These are phyloP conservation scores for Penicillium sp. DNA, from an alignment of 2,329 filamentous ascomycete species.

Conservation along the genomic window DNA sequence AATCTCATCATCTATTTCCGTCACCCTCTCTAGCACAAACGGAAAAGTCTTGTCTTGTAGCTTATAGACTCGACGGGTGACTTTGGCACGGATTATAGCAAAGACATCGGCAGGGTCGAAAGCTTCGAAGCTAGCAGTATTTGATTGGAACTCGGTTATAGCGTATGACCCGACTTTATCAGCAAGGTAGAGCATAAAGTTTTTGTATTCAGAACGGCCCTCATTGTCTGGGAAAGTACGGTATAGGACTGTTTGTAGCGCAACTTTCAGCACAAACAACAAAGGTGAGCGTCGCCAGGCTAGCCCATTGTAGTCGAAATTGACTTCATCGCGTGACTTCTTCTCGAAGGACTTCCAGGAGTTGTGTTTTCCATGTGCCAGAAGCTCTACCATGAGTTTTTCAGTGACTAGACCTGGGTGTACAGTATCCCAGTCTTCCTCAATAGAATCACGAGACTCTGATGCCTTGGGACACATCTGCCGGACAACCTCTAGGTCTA, in stretches of 20 bases:
- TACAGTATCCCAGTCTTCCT: conserved; percentile 7
- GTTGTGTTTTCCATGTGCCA: conserved; percentile 42
- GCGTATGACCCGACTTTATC: conserved; percentile 15
- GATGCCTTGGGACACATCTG: conserved; percentile 3
- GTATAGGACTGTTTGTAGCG: conserved; percentile 48
- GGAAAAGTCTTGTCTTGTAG: conserved; percentile 30
- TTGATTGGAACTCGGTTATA: background rate
- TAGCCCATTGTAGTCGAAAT: conserved; percentile 40
- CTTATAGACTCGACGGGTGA: conserved; percentile 51
- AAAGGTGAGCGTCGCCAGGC: conserved; percentile 59
- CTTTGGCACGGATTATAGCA: conserved; percentile 50
- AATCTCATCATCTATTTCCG: background rate
- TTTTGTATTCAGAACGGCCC: conserved; percentile 51
- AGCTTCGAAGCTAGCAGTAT: conserved; percentile 17
- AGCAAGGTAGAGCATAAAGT: conserved; percentile 57
- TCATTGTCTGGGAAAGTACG: conserved; percentile 20
- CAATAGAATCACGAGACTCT: background rate
- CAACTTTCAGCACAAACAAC: conserved; percentile 60
- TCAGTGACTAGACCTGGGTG: conserved; percentile 59
- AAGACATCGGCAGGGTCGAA: conserved; percentile 39
- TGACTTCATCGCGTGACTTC: conserved; percentile 58
- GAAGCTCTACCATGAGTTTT: conserved; percentile 51
- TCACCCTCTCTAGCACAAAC: conserved; percentile 18
- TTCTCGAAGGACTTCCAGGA: conserved; percentile 48
- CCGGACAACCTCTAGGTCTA: conserved; percentile 28